Evolutionary conservation across 805 yeast genomes (phyloP).

Genomic region (Cyberlindnera americana): DNA sequence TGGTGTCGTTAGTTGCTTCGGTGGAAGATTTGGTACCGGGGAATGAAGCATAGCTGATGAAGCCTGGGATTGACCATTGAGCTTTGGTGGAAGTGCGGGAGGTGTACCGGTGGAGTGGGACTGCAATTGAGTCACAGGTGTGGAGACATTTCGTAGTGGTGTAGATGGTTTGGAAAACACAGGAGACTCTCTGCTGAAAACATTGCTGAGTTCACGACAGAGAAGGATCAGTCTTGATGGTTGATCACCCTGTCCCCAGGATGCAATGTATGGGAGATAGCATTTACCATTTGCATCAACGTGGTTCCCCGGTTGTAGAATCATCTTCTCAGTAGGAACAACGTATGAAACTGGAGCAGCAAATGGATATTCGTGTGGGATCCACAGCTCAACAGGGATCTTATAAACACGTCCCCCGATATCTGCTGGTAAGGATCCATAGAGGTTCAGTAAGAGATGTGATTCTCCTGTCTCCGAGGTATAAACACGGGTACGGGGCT

Average conservation of each 20-base stretch:
- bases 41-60: conserved; percentile 1
- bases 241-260: conserved; percentile 45
- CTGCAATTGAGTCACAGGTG: conserved; percentile 7
- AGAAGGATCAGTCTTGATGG: conserved; percentile 42
- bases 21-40: conserved; percentile 12
- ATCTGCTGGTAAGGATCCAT: conserved; percentile 48
- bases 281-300: conserved; percentile 70
- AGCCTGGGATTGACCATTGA: background rate
- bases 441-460: conserved; percentile 56
- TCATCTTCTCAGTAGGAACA: conserved; percentile 45
- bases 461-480: conserved; percentile 57
- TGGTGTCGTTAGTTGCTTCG: conserved; percentile 3
- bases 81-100: conserved; percentile 36
- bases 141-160: conserved; percentile 6
- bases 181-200: conserved; percentile 43
- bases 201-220: conserved; percentile 30
- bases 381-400: conserved; percentile 71
- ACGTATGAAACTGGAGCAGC: conserved; percentile 66
- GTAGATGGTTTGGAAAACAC: conserved; percentile 35
- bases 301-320: conserved; percentile 56
- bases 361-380: conserved; percentile 70
- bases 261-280: conserved; percentile 60
- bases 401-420: conserved; percentile 31
- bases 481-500: conserved; percentile 66
- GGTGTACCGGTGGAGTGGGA: conserved; percentile 10